phyloP scores from a whole-genome alignment of 1,284 basidiomycete genomes.

The Hemileia vastatrix region DNA sequence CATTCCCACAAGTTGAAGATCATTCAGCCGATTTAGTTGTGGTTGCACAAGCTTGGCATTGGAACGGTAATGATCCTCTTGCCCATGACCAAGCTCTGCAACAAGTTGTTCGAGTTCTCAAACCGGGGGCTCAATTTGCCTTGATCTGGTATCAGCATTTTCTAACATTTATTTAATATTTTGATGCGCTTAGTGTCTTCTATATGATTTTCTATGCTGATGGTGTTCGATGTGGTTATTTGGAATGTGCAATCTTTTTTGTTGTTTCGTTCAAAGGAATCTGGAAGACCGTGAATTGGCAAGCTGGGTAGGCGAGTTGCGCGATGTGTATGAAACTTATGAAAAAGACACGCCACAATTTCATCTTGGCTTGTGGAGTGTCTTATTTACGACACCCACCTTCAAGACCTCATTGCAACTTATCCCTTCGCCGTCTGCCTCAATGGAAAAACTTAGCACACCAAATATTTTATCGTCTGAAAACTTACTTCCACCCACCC shows the following conservation, averaged over 20 bases:
- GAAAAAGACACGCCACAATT: slow-evolving; percentile 63
- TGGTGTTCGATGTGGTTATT: too few species aligned
- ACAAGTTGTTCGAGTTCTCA: slow-evolving; percentile 63
- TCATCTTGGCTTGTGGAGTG: slow-evolving; percentile 59
- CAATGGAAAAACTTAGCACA: too few species aligned
- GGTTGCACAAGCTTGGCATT: slow-evolving; percentile 63
- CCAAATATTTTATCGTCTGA: too few species aligned
- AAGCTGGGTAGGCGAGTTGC: slow-evolving; percentile 59
- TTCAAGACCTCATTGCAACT: too few species aligned
- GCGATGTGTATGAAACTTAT: slow-evolving; percentile 57
- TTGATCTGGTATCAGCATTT: slow-evolving; percentile 58
- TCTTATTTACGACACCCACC: slow-evolving; percentile 53
- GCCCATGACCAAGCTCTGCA: slow-evolving; percentile 25
- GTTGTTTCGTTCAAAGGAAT: background rate
- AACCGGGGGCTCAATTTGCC: slow-evolving; percentile 56
- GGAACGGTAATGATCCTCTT: slow-evolving; percentile 52
- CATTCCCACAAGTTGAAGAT: slow-evolving; percentile 51
- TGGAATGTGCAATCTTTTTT: background rate
- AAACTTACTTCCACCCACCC: too few species aligned
- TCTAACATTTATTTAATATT: background rate
- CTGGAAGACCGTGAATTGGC: slow-evolving; percentile 54
- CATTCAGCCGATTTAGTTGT: slow-evolving; percentile 64
- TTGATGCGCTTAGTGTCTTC: too few species aligned
- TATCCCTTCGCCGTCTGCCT: too few species aligned
- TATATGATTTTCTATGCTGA: too few species aligned